Percentiles rank a stretch among this genome's conserved stretches.
These are phyloP conservation scores for Zygosaccharomyces sapae DNA, from an alignment of 1,139 yeast genomes.

Conservation along the genomic window DNA sequence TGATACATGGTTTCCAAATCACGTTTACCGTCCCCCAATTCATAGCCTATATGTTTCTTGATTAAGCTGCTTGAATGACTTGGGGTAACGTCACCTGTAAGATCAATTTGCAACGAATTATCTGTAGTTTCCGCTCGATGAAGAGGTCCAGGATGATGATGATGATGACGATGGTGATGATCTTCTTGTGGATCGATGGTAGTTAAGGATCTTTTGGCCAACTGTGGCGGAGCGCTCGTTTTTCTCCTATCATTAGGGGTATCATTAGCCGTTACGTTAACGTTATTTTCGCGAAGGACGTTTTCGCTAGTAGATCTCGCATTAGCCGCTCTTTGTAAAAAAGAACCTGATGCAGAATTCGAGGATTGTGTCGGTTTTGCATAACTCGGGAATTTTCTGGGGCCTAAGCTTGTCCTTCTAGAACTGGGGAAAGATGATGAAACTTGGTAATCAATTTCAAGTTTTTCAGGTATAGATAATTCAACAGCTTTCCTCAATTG, in stretches of 20 bases:
- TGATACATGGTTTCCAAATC: slow-evolving; percentile 16
- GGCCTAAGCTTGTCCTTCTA: slow-evolving; percentile 20
- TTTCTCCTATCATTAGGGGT: slow-evolving; percentile 17
- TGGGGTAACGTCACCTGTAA: slow-evolving; percentile 30
- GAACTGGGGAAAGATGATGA: slow-evolving; percentile 12
- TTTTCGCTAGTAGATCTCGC: slow-evolving; percentile 30
- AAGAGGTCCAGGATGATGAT: background rate
- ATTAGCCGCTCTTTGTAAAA: slow-evolving; percentile 16
- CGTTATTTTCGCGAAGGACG: slow-evolving; percentile 11
- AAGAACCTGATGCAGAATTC: slow-evolving; percentile 8
- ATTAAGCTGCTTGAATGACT: slow-evolving; percentile 27
- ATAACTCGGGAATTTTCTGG: slow-evolving; percentile 32
- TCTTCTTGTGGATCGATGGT: background rate
- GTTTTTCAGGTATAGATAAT: slow-evolving; percentile 47
- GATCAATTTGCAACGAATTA: slow-evolving; percentile 23
- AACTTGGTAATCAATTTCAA: slow-evolving; percentile 26
- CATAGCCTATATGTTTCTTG: slow-evolving; percentile 27
- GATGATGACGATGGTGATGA: background rate
- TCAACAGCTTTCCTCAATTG: slow-evolving; percentile 54
- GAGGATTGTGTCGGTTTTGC: slow-evolving; percentile 36
- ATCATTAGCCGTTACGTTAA: background rate
- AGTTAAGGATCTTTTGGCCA: slow-evolving; percentile 8
- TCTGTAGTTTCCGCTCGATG: slow-evolving; percentile 1
- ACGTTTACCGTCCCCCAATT: slow-evolving; percentile 1
- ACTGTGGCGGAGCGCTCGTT: slow-evolving; percentile 24